Conservation (phyloP, 148 eudicot species). For the Bassia scoparia region DNA sequence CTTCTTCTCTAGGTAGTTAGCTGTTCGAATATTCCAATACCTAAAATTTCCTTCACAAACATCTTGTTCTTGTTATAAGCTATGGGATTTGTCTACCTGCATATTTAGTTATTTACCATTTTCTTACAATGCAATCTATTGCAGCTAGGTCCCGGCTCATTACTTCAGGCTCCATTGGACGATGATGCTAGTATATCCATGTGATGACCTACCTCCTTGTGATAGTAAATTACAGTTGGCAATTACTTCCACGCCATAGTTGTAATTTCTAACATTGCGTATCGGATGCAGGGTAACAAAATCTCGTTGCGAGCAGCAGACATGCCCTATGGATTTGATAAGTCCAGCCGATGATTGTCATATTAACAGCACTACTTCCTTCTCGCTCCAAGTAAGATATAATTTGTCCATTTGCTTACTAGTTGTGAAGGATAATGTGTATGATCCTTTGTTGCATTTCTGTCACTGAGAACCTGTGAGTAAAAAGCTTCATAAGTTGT, state of each 20-base stretch:
- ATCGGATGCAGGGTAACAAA: conserved; percentile 50
- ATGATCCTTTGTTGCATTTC: background rate
- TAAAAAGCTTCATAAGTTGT: background rate
- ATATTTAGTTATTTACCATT: background rate
- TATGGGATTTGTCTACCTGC: background rate
- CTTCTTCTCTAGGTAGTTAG: too few relatives aligned
- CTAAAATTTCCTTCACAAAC: background rate
- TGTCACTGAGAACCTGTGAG: background rate
- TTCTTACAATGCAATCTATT: conserved; percentile 9
- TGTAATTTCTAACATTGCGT: conserved; percentile 3
- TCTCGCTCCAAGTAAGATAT: conserved; percentile 76
- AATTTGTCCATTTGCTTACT: background rate
- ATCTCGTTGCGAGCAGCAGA: conserved; percentile 59
- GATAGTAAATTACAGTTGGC: conserved; percentile 13
- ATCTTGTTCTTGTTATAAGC: background rate
- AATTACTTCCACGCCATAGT: background rate
- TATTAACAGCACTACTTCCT: conserved; percentile 72
- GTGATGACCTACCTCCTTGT: conserved; percentile 41
- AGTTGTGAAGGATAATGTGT: background rate
- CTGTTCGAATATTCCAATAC: too few relatives aligned
- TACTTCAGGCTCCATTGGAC: conserved; percentile 84
- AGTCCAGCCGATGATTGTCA: conserved; percentile 89
- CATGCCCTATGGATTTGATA: conserved; percentile 69
- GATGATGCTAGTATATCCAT: conserved; percentile 60
- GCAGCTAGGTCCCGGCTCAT: conserved; percentile 81